Evolutionary conservation across 2,329 filamentous ascomycete genomes (phyloP).

Genomic region (Seiridium unicorne): DNA sequence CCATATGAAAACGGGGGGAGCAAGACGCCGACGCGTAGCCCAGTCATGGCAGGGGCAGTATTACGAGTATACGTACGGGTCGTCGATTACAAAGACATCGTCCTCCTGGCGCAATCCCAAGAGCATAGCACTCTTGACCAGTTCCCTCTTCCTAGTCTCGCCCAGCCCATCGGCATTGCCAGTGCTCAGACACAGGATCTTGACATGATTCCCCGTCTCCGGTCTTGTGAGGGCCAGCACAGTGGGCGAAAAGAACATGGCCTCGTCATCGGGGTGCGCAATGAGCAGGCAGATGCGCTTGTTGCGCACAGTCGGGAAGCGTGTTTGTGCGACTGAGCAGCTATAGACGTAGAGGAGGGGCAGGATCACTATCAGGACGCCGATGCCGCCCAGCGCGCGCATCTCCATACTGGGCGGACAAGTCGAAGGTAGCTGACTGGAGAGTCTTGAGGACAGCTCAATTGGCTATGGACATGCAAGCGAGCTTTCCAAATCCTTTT

Average conservation of each 20-base stretch:
- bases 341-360: slow-evolving; percentile 54
- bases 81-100: slow-evolving; percentile 84
- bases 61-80: slow-evolving; percentile 50
- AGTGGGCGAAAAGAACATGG: slow-evolving; percentile 97
- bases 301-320: slow-evolving; percentile 68
- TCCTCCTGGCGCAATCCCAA: slow-evolving; percentile 73
- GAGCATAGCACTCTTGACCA: slow-evolving; percentile 74
- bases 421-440: neutral
- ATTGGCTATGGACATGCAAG: too few species aligned
- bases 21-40: too few species aligned
- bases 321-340: slow-evolving; percentile 40
- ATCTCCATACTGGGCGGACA: slow-evolving; percentile 5
- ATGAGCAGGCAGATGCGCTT: slow-evolving; percentile 92
- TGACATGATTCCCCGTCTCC: slow-evolving; percentile 81
- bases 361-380: slow-evolving; percentile 36
- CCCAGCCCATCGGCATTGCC: slow-evolving; percentile 88
- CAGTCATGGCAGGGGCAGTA: neutral
- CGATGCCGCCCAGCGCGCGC: slow-evolving; percentile 25
- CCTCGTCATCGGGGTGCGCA: slow-evolving; percentile 96
- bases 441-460: too few species aligned
- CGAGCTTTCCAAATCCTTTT: too few species aligned
- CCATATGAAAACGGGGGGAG: neutral
- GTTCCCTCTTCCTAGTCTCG: slow-evolving; percentile 76
- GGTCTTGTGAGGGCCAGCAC: slow-evolving; percentile 81
- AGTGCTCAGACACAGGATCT: slow-evolving; percentile 89